phyloP scores from a whole-genome alignment of 1,284 basidiomycete genomes.

The Ceratobasidium sp. region DNA sequence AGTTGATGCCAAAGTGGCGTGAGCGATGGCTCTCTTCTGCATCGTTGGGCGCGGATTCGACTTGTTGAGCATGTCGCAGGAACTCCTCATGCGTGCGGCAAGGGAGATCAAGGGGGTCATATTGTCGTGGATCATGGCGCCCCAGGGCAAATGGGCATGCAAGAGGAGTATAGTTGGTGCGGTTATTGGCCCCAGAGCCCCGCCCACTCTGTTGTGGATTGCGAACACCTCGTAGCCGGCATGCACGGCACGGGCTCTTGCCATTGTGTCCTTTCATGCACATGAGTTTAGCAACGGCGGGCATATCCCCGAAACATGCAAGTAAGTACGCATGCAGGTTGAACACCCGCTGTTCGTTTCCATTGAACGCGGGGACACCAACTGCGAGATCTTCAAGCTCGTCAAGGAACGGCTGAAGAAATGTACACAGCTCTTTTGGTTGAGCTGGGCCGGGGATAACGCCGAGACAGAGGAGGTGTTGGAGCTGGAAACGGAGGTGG shows the following conservation, averaged over 20 bases:
- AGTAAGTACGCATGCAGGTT: slow-evolving; percentile 25
- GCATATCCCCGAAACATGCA: slow-evolving; percentile 37
- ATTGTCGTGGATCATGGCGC: background rate
- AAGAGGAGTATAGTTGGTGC: slow-evolving; percentile 34
- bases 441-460: slow-evolving; percentile 39
- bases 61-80: background rate
- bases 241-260: slow-evolving; percentile 34
- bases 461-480: slow-evolving; percentile 36
- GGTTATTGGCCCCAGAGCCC: background rate
- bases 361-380: slow-evolving; percentile 32
- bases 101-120: slow-evolving; percentile 9
- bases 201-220: background rate
- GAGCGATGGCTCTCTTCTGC: background rate
- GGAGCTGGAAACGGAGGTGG: slow-evolving; percentile 5
- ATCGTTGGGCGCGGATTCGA: background rate
- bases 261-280: slow-evolving; percentile 38
- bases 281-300: slow-evolving; percentile 37
- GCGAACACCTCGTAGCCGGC: slow-evolving; percentile 22
- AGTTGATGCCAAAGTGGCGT: slow-evolving; percentile 22
- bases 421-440: slow-evolving; percentile 11
- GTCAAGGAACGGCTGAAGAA: slow-evolving; percentile 39
- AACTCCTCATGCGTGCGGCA: background rate
- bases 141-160: slow-evolving; percentile 7
- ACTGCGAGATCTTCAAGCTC: slow-evolving; percentile 29
- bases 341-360: background rate